Evolutionary conservation across 179 eudicot species (phyloP).

Genomic region (Sideroxylon spinosum): DNA sequence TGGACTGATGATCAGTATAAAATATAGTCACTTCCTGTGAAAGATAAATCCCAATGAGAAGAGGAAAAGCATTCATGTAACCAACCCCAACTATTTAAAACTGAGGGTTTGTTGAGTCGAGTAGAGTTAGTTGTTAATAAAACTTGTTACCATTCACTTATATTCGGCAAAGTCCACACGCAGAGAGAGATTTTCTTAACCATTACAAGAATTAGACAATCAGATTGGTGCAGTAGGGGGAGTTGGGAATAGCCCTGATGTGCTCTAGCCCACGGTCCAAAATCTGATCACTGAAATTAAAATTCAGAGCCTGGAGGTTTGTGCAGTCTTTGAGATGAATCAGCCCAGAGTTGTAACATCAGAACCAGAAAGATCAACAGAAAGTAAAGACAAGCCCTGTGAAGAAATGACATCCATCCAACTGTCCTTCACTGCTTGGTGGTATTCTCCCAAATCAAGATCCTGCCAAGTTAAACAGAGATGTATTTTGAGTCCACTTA

Average conservation of each 20-base stretch:
- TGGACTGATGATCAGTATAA: too few relatives aligned
- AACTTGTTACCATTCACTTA: too few relatives aligned
- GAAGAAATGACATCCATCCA: conserved; percentile 85
- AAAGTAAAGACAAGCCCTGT: conserved; percentile 74
- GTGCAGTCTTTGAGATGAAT: conserved; percentile 56
- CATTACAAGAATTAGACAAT: background rate
- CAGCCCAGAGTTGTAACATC: conserved; percentile 75
- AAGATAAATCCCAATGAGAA: too few relatives aligned
- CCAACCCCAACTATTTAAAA: too few relatives aligned
- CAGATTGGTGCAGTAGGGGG: background rate
- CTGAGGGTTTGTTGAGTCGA: too few relatives aligned
- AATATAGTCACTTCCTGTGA: too few relatives aligned
- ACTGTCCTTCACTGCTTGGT: conserved; percentile 63
- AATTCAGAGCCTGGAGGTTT: conserved; percentile 58
- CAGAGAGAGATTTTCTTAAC: background rate
- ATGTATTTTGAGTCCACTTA: background rate
- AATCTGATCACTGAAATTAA: conserved; percentile 68
- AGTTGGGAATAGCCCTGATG: conserved; percentile 43
- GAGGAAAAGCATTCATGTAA: too few relatives aligned
- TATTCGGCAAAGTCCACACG: background rate
- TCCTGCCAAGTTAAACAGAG: conserved; percentile 44
- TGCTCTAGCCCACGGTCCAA: conserved; percentile 64
- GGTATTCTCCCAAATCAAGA: conserved; percentile 74
- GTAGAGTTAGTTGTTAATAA: too few relatives aligned
- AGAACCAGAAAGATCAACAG: conserved; percentile 80